Percentiles rank a stretch among this genome's conserved stretches.
Conservation (phyloP, 2,329 filamentous ascomycete species). For the Coniochaeta sp. region DNA sequence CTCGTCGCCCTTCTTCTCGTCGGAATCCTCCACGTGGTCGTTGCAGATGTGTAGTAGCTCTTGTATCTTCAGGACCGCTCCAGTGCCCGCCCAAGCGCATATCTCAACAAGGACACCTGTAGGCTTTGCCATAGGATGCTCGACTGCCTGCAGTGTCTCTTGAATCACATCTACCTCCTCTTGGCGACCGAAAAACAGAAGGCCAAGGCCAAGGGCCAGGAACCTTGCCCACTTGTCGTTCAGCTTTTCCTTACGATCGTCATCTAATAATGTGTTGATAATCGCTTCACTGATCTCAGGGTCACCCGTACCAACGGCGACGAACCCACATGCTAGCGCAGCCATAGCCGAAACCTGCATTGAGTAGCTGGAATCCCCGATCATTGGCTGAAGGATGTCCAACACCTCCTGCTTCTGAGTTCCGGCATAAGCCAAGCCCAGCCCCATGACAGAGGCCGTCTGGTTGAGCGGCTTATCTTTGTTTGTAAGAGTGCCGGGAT, state of each 20-base stretch:
- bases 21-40: conserved; percentile 89
- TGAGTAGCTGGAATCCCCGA: conserved; percentile 73
- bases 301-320: conserved; percentile 89
- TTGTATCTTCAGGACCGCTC: conserved; percentile 93
- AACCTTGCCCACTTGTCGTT: conserved; percentile 99
- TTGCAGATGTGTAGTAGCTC: conserved; percentile 97
- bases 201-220: conserved; percentile 84
- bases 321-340: conserved; percentile 78
- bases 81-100: conserved; percentile 96
- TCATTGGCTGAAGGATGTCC: conserved; percentile 77
- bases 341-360: conserved; percentile 98
- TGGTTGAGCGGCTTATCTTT: conserved; percentile 65
- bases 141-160: conserved; percentile 92
- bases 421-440: conserved; percentile 89
- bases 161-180: conserved; percentile 98
- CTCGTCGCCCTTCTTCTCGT: conserved; percentile 93
- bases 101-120: conserved; percentile 91
- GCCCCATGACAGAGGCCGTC: conserved; percentile 87
- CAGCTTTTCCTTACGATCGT: conserved; percentile 81
- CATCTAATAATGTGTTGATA: conserved; percentile 85
- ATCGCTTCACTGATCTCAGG: conserved; percentile 88
- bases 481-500: conserved; percentile 69
- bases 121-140: conserved; percentile 95
- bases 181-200: conserved; percentile 93
- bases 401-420: conserved; percentile 88